Evolutionary conservation across 176 grass and related monocot genomes (phyloP).

Genomic region (Aegilops bicornis): DNA sequence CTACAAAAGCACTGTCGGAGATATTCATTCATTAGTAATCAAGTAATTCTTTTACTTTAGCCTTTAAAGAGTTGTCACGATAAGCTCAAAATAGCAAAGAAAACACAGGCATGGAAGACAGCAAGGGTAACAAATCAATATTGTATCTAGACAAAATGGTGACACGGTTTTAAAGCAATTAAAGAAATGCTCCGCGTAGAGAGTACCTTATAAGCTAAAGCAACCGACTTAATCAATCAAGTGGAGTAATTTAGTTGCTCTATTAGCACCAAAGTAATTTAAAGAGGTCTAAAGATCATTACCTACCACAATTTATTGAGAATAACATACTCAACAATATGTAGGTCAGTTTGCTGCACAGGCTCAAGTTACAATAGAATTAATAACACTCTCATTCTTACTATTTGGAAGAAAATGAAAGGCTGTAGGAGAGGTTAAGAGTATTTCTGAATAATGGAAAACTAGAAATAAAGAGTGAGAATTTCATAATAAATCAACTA

Average conservation of each 20-base stretch:
- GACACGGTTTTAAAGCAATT: background rate
- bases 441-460: background rate
- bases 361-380: background rate
- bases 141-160: conserved; percentile 2
- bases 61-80: background rate
- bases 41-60: conserved; percentile 23
- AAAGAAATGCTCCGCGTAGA: conserved; percentile 10
- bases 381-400: background rate
- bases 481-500: conserved; percentile 11
- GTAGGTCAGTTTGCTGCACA: background rate
- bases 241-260: background rate
- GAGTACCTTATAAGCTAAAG: background rate
- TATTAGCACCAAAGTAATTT: conserved; percentile 1
- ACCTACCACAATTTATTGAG: background rate
- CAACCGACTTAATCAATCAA: background rate
- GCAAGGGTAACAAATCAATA: conserved; percentile 20
- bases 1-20: conserved; percentile 74
- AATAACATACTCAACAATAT: background rate
- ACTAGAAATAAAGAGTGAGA: background rate
- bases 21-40: conserved; percentile 30
- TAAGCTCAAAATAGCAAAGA: conserved; percentile 20
- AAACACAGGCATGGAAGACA: background rate
- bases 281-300: conserved; percentile 17
- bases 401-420: background rate
- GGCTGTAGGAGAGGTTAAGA: background rate